Evolutionary conservation across 257 asterid genomes (phyloP), one percentile per base, ranked within the genome.

Genomic region (Lavandula angustifolia): DNA sequence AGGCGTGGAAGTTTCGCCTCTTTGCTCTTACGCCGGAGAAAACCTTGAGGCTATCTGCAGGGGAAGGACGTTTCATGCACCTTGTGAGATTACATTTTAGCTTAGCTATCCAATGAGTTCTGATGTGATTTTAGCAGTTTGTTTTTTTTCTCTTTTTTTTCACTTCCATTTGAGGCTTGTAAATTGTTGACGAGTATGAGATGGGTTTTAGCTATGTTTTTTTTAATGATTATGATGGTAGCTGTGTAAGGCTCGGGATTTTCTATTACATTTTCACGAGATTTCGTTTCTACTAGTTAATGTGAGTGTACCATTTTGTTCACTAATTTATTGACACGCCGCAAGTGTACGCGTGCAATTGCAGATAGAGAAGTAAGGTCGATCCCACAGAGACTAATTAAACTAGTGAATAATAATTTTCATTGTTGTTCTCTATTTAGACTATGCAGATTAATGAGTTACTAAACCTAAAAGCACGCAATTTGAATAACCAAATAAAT

Each of bases 1-100:
- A 87, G 97, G 97, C 32, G 96, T 90, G 66, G 97, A 92, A 66
- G 99, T 92, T 64, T 92, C 97, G 18, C 92, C 99, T 7, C 90
- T 84, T 13, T 89, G 97, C 71, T 92, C 99, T 31, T 89, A 89
- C 68, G 88, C 92, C 40, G 99, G 99, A 27, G 99, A 92, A 66
- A 90, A 92, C 78, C 81, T 92, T n/a, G 99, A 92, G 81, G 85
- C 95, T 16, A 79, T 86, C 54, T 89, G 97, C 76, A 89, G 97
- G 2, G 96, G 97, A 59, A 85, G 97, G 68, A 92, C 97, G 48
- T 92, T 92, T 62, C 96, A 85, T 48, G 97, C 97, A 49, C 97
- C 97, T 57, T 87, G 99, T 78, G 99, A 92, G 79, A 90, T 92
- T 78, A 75, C 89, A 35, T 78, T 73, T 81, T 87, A 89, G 9